Conservation (phyloP, 2,329 filamentous ascomycete genomes). For the Talaromyces sp. region DNA sequence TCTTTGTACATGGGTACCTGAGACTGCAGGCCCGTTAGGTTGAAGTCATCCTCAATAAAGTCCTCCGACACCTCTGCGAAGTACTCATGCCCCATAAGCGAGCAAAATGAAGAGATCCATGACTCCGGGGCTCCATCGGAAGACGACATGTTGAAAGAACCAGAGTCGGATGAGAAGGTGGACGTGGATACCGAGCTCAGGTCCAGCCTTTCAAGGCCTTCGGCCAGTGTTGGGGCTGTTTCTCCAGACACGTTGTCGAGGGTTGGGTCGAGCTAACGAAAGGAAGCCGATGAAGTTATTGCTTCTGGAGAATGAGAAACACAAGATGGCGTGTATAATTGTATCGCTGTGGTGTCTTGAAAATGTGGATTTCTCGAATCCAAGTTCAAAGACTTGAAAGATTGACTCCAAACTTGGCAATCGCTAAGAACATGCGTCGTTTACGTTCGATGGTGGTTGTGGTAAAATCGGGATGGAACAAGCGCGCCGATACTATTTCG, state of each 20-base stretch:
- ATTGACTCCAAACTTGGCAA: neutral
- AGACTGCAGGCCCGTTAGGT: slow-evolving; percentile 88
- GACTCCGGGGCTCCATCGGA: slow-evolving; percentile 65
- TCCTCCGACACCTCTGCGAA: slow-evolving; percentile 98
- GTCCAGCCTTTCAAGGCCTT: slow-evolving; percentile 49
- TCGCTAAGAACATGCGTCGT: neutral
- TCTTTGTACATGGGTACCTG: slow-evolving; percentile 99
- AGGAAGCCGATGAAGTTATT: neutral
- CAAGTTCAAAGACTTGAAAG: neutral
- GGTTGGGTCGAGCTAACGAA: slow-evolving; percentile 18
- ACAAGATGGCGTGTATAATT: neutral
- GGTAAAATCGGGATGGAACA: neutral
- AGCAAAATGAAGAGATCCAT: slow-evolving; percentile 98
- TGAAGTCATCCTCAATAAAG: slow-evolving; percentile 99
- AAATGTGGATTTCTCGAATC: neutral
- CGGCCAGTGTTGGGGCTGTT: slow-evolving; percentile 45
- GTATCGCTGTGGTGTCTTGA: neutral
- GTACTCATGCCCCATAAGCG: slow-evolving; percentile 92
- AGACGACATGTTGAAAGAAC: slow-evolving; percentile 44
- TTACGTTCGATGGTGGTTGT: neutral
- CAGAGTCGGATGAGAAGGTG: slow-evolving; percentile 38
- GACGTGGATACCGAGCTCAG: slow-evolving; percentile 45
- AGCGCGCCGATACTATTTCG: neutral
- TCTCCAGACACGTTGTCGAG: slow-evolving; percentile 47
- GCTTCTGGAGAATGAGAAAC: neutral